These are phyloP conservation scores for Paecilomyces niveus DNA, from an alignment of 2,329 filamentous ascomycete genomes.

Conservation along the genomic window DNA sequence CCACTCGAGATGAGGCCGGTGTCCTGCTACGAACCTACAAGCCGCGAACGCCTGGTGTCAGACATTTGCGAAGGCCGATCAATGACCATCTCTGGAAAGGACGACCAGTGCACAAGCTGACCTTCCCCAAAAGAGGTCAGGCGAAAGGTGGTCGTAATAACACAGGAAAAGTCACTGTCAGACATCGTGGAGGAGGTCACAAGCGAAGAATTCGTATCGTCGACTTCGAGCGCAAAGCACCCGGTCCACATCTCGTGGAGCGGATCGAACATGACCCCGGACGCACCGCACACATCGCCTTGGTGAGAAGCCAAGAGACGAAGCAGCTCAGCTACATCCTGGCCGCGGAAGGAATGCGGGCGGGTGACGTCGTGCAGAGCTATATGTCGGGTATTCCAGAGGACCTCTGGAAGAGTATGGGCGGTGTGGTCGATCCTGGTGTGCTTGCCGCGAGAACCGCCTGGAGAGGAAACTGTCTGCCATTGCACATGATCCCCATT, in stretches of 20 bases:
- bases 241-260: constrained; percentile 82
- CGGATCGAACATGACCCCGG: constrained; percentile 95
- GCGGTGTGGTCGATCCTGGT: constrained; percentile 86
- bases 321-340: constrained; percentile 82
- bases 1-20: constrained; percentile 33
- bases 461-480: constrained; percentile 89
- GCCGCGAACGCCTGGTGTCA: constrained; percentile 83
- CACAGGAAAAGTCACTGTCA: constrained; percentile 74
- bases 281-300: constrained; percentile 84
- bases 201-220: constrained; percentile 88
- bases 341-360: constrained; percentile 88
- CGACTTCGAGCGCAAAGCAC: constrained; percentile 72
- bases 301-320: constrained; percentile 68
- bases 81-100: constrained; percentile 98
- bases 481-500: constrained; percentile 89
- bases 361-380: constrained; percentile 86
- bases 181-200: constrained; percentile 85
- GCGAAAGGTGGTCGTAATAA: constrained; percentile 89
- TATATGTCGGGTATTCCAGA: constrained; percentile 84
- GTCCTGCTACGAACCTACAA: constrained; percentile 74
- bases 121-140: constrained; percentile 87
- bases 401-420: constrained; percentile 84
- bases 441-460: constrained; percentile 91
- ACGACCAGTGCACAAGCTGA: constrained; percentile 71
- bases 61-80: constrained; percentile 84